Evolutionary conservation across 2,329 filamentous ascomycete species (phyloP), one percentile per base, ranked within the genome.

Genomic region (Monosporascus sp.): DNA sequence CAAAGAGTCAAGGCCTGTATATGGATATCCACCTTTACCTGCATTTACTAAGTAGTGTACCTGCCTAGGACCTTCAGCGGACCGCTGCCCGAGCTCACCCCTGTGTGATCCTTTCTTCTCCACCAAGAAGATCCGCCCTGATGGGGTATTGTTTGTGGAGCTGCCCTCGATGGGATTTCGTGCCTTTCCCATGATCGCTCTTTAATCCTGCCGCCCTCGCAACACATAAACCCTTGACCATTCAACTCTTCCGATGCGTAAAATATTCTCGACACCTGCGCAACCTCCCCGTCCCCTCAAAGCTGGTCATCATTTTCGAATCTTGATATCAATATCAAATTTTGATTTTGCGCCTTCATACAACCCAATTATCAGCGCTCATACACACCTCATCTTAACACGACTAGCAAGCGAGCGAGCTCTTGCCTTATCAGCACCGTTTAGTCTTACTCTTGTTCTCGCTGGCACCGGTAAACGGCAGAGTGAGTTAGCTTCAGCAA

Each of bases 121-220:
- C 51, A 52, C 52, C 45, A 50, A 46, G 54, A 46, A 48, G 51
- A 57, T 55, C 57, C 37, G 43, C 43, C 26, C 17, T 48, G n/a
- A 38, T 49, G 47, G 47, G 37, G 47, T 37, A 52, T 41, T 50
- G 51, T 38, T 56, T 49, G 56, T 51, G 56, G 56, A 61, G 59
- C 57, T 58, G 58, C 58, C 55, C 53, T 60, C 57, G 58, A 66
- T 66, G 64, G 65, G 65, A 66, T 65, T 52, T 65, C 58, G 57
- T 63, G 55, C 59, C 60, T 67, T 67, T 66, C 65, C 65, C 65
- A 66, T 67, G 58, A 63, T 63, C 58, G 59, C 56, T 60, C 58
- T 61, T 62, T 61, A 59, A 60, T 61, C 62, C 65, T 61, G 40
- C 40, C 14, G 40, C 20, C 18, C 40, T 43, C 40, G 17, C 17